phyloP scores from a whole-genome alignment of 768 basidiomycete genomes.

The Suillus subaureus region DNA sequence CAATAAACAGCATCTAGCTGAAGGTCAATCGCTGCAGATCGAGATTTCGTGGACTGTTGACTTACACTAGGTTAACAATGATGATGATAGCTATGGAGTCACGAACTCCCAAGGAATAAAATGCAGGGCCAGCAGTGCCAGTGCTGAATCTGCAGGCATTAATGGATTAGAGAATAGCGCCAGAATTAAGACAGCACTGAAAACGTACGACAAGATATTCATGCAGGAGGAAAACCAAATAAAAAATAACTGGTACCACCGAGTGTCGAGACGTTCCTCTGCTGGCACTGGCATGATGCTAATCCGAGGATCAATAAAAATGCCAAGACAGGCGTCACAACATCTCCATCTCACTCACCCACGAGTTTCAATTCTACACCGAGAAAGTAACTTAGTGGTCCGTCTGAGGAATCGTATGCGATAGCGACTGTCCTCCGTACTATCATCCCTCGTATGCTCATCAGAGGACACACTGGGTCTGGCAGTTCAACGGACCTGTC shows the following conservation, averaged over 20 bases:
- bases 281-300: not conserved
- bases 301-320: not conserved
- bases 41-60: not conserved
- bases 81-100: not conserved
- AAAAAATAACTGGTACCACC: not conserved
- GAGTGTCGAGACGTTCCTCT: not conserved
- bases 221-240: not conserved
- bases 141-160: not conserved
- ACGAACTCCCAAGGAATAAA: not conserved
- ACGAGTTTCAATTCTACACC: not conserved
- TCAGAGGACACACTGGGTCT: not conserved
- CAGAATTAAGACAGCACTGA: not conserved
- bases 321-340: not conserved
- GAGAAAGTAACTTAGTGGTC: not conserved
- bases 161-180: not conserved
- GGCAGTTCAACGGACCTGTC: not conserved
- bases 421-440: not conserved
- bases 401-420: not conserved
- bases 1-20: not conserved
- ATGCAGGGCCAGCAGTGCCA: not conserved
- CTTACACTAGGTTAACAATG: not conserved
- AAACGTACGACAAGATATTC: not conserved
- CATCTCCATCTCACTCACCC: not conserved
- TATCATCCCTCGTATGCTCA: constrained; percentile 25
- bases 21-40: not conserved